Evolutionary conservation across 345 rosid genomes (phyloP).

Genomic region (Orychophragmus violaceus): DNA sequence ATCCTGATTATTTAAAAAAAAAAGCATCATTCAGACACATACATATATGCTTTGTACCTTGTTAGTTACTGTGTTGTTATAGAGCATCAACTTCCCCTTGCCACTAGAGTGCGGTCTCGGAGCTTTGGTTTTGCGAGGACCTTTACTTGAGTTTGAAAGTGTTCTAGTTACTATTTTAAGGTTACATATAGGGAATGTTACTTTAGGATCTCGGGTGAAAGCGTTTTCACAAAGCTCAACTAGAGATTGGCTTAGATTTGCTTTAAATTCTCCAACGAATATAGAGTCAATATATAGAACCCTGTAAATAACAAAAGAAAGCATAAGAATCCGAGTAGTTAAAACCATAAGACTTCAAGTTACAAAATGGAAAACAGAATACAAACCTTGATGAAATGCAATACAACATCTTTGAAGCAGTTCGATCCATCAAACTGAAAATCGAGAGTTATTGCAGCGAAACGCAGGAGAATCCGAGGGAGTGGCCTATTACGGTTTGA

Average conservation of each 20-base stretch:
- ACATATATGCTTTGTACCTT: too few species aligned
- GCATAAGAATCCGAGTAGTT: too few species aligned
- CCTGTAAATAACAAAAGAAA: conserved; percentile 43
- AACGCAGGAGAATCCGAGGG: conserved; percentile 64
- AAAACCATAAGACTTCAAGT: neutral
- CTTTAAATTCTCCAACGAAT: conserved; percentile 71
- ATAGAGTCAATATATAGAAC: conserved; percentile 83
- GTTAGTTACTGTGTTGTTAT: too few species aligned
- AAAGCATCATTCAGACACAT: too few species aligned
- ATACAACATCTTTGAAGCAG: conserved; percentile 62
- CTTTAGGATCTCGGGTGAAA: conserved; percentile 79
- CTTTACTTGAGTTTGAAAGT: conserved; percentile 50
- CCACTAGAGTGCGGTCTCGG: conserved; percentile 47
- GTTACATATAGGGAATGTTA: conserved; percentile 70
- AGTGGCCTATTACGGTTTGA: conserved; percentile 39
- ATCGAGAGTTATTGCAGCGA: conserved; percentile 61
- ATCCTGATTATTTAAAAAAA: too few species aligned
- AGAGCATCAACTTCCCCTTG: conserved; percentile 83
- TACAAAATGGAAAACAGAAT: neutral
- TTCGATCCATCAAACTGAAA: conserved; percentile 84
- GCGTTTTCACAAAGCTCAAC: conserved; percentile 77
- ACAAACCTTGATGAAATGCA: conserved; percentile 78
- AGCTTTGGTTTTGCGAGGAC: conserved; percentile 46
- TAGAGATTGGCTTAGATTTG: conserved; percentile 79
- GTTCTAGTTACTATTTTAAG: conserved; percentile 72